These are phyloP conservation scores for Kazachstania sp. DNA, from an alignment of 1,139 yeast genomes.

Conservation along the genomic window DNA sequence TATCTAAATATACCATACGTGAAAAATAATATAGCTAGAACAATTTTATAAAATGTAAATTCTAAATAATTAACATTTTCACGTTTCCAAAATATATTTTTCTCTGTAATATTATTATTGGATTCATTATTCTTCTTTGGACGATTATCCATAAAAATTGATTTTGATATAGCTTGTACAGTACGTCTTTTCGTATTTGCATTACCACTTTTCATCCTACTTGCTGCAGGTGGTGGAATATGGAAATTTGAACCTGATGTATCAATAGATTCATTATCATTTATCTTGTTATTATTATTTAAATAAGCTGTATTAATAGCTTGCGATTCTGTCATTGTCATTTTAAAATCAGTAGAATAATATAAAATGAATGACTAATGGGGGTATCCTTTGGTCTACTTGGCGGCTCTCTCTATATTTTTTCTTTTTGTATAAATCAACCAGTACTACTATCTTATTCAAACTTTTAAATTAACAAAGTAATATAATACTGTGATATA, in stretches of 20 bases:
- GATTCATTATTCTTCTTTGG: conserved; percentile 2
- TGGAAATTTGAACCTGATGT: conserved; percentile 4
- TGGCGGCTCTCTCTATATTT: no score
- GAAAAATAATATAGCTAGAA: conserved; percentile 48
- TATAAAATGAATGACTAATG: no score
- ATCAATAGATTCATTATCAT: neutral
- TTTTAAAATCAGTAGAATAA: neutral
- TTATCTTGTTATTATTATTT: neutral
- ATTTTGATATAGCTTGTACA: conserved; percentile 18
- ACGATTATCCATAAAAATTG: conserved; percentile 6
- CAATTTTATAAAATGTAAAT: conserved; percentile 33
- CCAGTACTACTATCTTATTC: no score
- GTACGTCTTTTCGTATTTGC: conserved; percentile 12
- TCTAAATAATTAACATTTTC: conserved; percentile 12
- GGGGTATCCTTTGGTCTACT: no score
- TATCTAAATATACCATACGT: conserved; percentile 49
- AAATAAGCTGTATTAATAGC: neutral
- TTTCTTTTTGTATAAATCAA: no score
- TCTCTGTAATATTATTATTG: conserved; percentile 1
- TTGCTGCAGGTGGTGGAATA: conserved; percentile 19
- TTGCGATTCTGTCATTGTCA: conserved; percentile 1
- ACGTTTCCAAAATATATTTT: conserved; percentile 9
- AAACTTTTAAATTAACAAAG: no score
- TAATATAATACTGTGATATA: no score
- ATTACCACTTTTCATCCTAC: conserved; percentile 9